Conservation (phyloP, 108 stramenopile genomes). For the Parmales sp. region DNA sequence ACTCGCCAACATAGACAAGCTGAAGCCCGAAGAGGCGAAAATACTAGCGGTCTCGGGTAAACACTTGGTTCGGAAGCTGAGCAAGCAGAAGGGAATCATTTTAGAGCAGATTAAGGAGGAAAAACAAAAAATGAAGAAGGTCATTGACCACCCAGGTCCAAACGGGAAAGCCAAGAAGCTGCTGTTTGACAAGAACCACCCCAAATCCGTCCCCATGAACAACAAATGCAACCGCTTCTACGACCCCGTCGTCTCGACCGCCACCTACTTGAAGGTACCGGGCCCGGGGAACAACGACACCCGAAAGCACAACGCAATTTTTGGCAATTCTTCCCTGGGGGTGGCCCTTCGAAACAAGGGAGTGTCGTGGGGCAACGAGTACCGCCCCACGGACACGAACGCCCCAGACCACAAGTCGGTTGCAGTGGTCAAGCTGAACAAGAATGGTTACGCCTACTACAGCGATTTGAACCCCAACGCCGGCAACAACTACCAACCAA, state of each 20-base stretch:
- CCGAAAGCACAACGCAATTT: neutral
- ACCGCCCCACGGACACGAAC: neutral
- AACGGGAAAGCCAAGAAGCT: conserved; percentile 2
- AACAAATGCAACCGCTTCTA: neutral
- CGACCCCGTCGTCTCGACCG: neutral
- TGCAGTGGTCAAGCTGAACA: neutral
- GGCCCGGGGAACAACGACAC: neutral
- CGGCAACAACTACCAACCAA: neutral
- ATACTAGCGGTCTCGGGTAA: neutral
- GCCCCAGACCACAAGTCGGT: neutral
- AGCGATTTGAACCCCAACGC: neutral
- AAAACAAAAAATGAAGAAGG: neutral
- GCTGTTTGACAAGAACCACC: neutral
- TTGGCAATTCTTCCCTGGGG: neutral
- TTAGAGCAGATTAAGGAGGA: neutral
- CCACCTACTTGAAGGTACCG: neutral
- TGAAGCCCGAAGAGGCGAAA: neutral
- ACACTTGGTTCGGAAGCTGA: neutral
- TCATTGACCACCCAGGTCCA: neutral
- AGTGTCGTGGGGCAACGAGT: neutral
- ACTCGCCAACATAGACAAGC: neutral
- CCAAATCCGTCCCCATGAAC: neutral
- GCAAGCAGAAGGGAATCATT: neutral
- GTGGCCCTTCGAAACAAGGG: neutral
- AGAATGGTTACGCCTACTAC: neutral